These are phyloP conservation scores for Tetracladium setigerum DNA, from an alignment of 495 filamentous ascomycete genomes.

Conservation along the genomic window DNA sequence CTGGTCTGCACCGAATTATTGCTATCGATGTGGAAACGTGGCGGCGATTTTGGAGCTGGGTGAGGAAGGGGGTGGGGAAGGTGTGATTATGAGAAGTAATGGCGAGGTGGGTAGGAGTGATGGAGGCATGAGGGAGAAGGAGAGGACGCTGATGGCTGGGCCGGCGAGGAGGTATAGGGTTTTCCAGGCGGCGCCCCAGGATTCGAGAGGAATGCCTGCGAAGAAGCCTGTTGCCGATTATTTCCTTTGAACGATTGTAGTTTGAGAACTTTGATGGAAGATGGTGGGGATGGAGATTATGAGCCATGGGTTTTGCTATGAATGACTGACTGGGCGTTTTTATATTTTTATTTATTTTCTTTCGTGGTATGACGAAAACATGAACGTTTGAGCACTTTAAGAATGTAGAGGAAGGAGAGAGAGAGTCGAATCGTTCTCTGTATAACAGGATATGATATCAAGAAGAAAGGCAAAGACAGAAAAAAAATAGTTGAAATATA, in stretches of 20 bases:
- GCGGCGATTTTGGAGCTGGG: constrained; percentile 89
- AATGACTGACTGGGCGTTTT: too few species aligned
- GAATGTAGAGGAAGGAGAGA: too few species aligned
- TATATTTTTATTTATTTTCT: too few species aligned
- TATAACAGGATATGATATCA: too few species aligned
- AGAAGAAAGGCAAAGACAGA: too few species aligned
- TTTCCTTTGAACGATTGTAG: constrained; percentile 65
- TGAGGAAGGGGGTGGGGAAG: constrained; percentile 68
- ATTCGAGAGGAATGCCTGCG: constrained; percentile 94
- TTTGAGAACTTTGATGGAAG: too few species aligned
- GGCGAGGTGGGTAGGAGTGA: constrained; percentile 62
- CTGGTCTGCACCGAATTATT: constrained; percentile 97
- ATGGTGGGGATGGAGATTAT: too few species aligned
- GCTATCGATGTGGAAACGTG: constrained; percentile 96
- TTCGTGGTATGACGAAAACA: too few species aligned
- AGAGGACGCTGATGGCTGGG: constrained; percentile 41
- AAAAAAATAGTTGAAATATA: too few species aligned
- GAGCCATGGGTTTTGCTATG: too few species aligned
- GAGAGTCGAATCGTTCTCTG: too few species aligned
- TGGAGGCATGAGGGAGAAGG: constrained; percentile 27
- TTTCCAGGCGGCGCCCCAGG: constrained; percentile 95
- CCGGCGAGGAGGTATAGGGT: constrained; percentile 90
- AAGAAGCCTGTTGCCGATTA: constrained; percentile 99
- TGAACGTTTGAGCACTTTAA: too few species aligned
- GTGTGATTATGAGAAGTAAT: constrained; percentile 69